Evolutionary conservation across 129 eudicot species (phyloP).

Genomic region (Artemisia annua): DNA sequence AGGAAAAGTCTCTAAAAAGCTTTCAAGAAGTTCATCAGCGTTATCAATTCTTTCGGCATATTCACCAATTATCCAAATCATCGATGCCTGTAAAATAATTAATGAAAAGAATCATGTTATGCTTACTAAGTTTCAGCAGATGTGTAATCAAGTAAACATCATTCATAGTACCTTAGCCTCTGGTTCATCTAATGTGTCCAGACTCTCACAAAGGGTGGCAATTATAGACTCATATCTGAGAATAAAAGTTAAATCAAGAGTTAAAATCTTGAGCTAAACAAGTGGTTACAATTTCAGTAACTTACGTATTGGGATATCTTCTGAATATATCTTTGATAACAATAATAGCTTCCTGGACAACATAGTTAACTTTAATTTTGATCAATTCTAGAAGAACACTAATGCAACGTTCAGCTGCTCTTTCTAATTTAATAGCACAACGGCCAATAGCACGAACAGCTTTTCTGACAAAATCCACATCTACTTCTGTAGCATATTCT

Average conservation of each 20-base stretch:
- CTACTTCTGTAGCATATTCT: constrained; percentile 95
- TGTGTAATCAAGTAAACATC: constrained; percentile 4
- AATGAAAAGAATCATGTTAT: not conserved
- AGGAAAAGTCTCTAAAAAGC: constrained; percentile 87
- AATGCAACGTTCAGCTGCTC: constrained; percentile 95
- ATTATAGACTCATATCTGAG: constrained; percentile 88
- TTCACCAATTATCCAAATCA: constrained; percentile 98
- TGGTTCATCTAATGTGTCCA: constrained; percentile 92
- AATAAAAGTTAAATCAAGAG: constrained; percentile 1
- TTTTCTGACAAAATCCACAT: constrained; percentile 89
- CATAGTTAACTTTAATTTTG: constrained; percentile 92
- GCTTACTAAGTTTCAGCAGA: constrained; percentile 2
- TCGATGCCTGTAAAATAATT: constrained; percentile 62
- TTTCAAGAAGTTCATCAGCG: constrained; percentile 92
- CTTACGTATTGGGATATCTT: constrained; percentile 95
- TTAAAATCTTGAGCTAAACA: constrained; percentile 9
- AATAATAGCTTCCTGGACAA: constrained; percentile 93
- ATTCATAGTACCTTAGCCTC: constrained; percentile 74
- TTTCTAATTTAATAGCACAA: constrained; percentile 88
- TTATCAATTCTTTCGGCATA: constrained; percentile 97
- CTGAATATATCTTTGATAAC: constrained; percentile 92
- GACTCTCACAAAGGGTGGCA: constrained; percentile 95
- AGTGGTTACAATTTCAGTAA: constrained; percentile 5
- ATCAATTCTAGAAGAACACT: constrained; percentile 91
- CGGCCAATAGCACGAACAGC: constrained; percentile 98